phyloP scores from a whole-genome alignment of 2,329 filamentous ascomycete species.

The Exophiala mesophila region DNA sequence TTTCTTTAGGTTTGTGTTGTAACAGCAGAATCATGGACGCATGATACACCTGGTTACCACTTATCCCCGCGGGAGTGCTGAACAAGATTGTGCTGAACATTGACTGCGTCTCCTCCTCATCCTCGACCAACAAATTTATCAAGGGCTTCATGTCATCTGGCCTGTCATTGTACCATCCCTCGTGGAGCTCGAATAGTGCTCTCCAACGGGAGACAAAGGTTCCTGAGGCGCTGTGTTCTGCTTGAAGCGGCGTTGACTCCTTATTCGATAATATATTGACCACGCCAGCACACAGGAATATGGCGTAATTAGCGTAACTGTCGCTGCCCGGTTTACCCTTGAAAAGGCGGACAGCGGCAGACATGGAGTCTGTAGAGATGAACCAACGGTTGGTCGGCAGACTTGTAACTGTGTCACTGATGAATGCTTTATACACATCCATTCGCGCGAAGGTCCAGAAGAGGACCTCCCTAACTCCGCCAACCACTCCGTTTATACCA shows the following conservation, averaged over 20 bases:
- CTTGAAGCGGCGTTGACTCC: not conserved
- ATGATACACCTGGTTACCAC: slow-evolving; percentile 5
- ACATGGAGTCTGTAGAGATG: not conserved
- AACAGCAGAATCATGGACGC: not conserved
- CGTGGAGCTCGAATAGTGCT: slow-evolving; percentile 1
- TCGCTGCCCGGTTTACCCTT: not conserved
- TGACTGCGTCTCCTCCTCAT: not conserved
- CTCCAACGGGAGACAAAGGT: not conserved
- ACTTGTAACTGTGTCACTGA: slow-evolving; percentile 42
- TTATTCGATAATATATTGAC: not conserved
- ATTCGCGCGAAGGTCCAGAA: slow-evolving; percentile 57
- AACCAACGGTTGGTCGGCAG: slow-evolving; percentile 2
- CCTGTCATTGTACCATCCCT: slow-evolving; percentile 2
- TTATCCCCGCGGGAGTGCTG: not conserved
- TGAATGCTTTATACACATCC: slow-evolving; percentile 53
- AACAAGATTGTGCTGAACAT: not conserved
- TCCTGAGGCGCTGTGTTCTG: not conserved
- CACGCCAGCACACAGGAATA: not conserved
- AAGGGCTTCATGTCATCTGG: slow-evolving; percentile 3
- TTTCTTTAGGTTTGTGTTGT: slow-evolving; percentile 1
- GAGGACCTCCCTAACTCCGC: slow-evolving; percentile 49
- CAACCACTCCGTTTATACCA: slow-evolving; percentile 47
- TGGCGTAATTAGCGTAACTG: slow-evolving; percentile 4
- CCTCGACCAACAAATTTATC: not conserved
- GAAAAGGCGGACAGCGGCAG: not conserved